These are phyloP conservation scores for Williopsis jadinii DNA, from an alignment of 1,139 yeast species.

Conservation along the genomic window DNA sequence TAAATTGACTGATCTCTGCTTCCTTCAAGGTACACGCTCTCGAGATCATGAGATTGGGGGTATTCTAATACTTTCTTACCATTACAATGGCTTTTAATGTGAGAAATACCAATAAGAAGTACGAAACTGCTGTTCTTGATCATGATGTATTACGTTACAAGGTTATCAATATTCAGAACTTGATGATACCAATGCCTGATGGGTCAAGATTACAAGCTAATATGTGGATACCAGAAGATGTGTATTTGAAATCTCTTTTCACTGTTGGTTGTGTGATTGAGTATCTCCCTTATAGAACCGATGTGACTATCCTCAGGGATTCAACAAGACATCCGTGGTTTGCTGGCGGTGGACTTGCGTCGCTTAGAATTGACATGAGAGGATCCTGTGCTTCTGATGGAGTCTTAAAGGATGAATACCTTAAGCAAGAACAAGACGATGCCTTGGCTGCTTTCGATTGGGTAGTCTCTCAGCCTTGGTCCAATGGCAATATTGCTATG, in stretches of 20 bases:
- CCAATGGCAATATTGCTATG: conserved; percentile 37
- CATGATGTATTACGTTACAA: conserved; percentile 25
- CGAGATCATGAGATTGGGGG: background rate
- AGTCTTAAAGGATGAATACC: conserved; percentile 32
- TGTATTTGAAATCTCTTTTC: conserved; percentile 10
- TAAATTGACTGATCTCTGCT: no score
- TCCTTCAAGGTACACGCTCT: no score
- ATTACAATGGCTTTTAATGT: conserved; percentile 24
- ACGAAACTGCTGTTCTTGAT: conserved; percentile 19
- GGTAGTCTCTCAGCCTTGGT: conserved; percentile 32
- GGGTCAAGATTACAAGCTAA: conserved; percentile 31
- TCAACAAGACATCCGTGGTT: conserved; percentile 36
- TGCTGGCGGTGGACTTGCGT: conserved; percentile 37
- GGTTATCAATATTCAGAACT: conserved; percentile 26
- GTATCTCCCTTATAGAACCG: conserved; percentile 38
- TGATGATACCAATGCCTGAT: conserved; percentile 31
- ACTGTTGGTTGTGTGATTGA: conserved; percentile 34
- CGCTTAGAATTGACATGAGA: conserved; percentile 37
- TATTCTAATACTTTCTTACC: background rate
- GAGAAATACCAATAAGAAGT: conserved; percentile 23
- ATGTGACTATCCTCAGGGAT: conserved; percentile 36
- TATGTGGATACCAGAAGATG: conserved; percentile 33
- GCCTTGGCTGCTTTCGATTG: conserved; percentile 34
- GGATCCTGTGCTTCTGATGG: conserved; percentile 36
- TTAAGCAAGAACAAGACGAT: conserved; percentile 35